Evolutionary conservation across 495 filamentous ascomycete species (phyloP), one percentile per base, ranked within the genome.

Genomic region (Penicillium argentinense): DNA sequence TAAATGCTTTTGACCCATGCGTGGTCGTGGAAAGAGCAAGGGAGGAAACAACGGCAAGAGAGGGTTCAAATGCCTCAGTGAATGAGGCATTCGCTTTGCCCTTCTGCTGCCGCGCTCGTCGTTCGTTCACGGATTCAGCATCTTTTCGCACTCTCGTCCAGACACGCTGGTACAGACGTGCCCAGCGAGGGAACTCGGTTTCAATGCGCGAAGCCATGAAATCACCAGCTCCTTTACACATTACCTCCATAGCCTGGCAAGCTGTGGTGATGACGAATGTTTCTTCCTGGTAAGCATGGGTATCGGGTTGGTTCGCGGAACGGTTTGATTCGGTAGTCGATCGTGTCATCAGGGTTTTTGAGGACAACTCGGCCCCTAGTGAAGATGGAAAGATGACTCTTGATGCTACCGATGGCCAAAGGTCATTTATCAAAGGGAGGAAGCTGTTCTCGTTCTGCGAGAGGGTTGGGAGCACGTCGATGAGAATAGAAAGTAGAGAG

Each of bases 341-440:
- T 29, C 26, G 38, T 9, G 48, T 49, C 19, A 63, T 54, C 12
- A 71, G 48, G 17, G 67, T 46, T 0, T 47, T 62, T 28, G 65
- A 63, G 4, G 65, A 66, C 4, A 63, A 44, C 17, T 51, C 30
- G 29, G 22, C 30, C 19, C 29, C 39, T 16, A 60, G 13, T 6
- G 66, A 86, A 1, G 67, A 54, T 4, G 72, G 71, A 23, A 72
- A 67, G 12, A 49, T 60, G 25, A 97, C 74, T 25, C 88, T 77
- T 4, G 78, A 66, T 1, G 87, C 66, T 8, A 95, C 70, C 4
- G 88, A 80, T 0, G 91, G 89, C 89, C 91, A 98, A 18, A 97
- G 67, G 3, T 87, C 86, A 61, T 96, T 89, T 36, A 97, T 83
- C 3, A 97, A 73, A 0, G 93, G 93, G 1, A 98, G 73, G 60